Evolutionary conservation across 805 yeast species (phyloP).

Genomic region (Zygosaccharomyces rouxii): DNA sequence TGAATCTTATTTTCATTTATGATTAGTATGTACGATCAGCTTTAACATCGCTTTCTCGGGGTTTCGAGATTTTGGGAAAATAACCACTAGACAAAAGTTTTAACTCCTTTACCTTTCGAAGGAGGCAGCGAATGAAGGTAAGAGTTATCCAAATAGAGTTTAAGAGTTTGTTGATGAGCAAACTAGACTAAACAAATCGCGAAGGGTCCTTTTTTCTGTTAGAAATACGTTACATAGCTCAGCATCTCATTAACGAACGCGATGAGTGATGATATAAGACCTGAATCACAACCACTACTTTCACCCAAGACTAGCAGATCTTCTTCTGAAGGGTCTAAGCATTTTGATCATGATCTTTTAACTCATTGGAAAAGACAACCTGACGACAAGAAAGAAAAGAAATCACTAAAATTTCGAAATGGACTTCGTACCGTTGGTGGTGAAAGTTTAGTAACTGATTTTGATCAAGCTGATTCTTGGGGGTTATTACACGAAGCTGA

Average conservation of each 20-base stretch:
- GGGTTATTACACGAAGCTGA: slow-evolving; percentile 33
- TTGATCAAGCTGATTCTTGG: slow-evolving; percentile 34
- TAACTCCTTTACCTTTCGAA: background rate
- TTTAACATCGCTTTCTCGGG: background rate
- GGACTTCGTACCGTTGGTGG: slow-evolving; percentile 6
- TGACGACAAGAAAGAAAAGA: background rate
- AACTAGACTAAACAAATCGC: background rate
- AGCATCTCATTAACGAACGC: background rate
- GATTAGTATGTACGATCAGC: background rate
- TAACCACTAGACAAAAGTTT: background rate
- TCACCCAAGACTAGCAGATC: slow-evolving; percentile 14
- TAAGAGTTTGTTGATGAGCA: slow-evolving; percentile 2
- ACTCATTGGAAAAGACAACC: slow-evolving; percentile 1
- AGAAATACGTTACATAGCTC: background rate
- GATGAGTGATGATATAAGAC: slow-evolving; percentile 2
- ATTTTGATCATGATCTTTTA: slow-evolving; percentile 3
- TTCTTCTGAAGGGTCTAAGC: slow-evolving; percentile 10
- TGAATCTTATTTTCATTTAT: background rate
- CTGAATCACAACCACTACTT: slow-evolving; percentile 9
- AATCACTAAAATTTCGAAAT: background rate
- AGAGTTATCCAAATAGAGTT: background rate
- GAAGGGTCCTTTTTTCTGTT: background rate
- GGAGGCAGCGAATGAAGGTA: background rate
- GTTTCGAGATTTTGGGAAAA: background rate
- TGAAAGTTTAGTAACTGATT: slow-evolving; percentile 22